These are phyloP conservation scores for Parascedosporium putredinis DNA, from an alignment of 2,329 filamentous ascomycete genomes.

Conservation along the genomic window DNA sequence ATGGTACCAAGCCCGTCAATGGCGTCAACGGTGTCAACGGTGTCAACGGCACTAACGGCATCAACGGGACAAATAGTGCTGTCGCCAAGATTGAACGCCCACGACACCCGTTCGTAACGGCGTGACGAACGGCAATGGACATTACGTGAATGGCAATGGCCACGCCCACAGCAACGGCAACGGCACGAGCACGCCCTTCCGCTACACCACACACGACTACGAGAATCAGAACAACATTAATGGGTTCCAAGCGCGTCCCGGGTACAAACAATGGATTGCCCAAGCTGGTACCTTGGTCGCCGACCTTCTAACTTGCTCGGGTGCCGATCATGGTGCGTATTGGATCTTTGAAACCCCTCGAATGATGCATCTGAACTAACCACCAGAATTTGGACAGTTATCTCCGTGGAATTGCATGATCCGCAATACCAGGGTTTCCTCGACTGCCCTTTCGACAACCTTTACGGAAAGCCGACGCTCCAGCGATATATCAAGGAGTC, in stretches of 20 bases:
- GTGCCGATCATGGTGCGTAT: constrained; percentile 64
- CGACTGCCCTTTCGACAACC: constrained; percentile 95
- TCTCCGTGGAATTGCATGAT: constrained; percentile 95
- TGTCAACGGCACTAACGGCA: constrained; percentile 22
- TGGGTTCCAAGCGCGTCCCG: constrained; percentile 67
- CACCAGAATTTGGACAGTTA: constrained; percentile 51
- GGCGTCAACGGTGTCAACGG: constrained; percentile 19
- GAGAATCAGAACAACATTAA: constrained; percentile 46
- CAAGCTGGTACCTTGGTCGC: constrained; percentile 93
- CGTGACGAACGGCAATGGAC: constrained; percentile 3
- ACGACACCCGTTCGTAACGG: constrained; percentile 1
- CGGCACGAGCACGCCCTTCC: constrained; percentile 28
- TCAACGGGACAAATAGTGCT: constrained; percentile 17
- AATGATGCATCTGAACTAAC: neutral
- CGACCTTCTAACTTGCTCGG: constrained; percentile 87
- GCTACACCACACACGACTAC: constrained; percentile 55
- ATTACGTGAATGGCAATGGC: constrained; percentile 19
- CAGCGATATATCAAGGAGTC: constrained; percentile 66
- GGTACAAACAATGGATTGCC: constrained; percentile 97
- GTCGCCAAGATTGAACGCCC: constrained; percentile 10
- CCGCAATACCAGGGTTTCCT: constrained; percentile 98
- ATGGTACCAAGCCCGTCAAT: no score
- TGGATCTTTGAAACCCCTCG: neutral
- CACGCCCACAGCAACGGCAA: constrained; percentile 22
- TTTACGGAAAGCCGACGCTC: constrained; percentile 73